Evolutionary conservation across 2,329 filamentous ascomycete genomes (phyloP).

Genomic region (Diaporthe sp.): DNA sequence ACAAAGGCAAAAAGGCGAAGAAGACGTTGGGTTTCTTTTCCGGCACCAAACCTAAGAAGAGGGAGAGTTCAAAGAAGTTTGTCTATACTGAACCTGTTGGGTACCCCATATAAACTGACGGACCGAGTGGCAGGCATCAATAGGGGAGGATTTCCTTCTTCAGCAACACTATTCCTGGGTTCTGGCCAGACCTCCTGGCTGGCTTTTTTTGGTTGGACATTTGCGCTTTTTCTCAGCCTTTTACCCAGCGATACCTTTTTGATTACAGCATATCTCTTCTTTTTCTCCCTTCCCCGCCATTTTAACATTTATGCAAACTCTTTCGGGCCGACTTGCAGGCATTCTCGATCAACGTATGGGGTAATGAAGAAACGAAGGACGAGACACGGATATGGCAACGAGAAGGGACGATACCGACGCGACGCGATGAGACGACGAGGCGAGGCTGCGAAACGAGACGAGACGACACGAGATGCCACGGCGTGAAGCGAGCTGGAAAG

Average conservation of each 20-base stretch:
- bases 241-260: conserved; percentile 26
- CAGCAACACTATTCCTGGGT: conserved; percentile 14
- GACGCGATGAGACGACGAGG: conserved; percentile 10
- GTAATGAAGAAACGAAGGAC: not conserved
- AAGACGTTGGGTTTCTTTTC: conserved; percentile 32
- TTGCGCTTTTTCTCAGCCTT: conserved; percentile 1
- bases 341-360: conserved; percentile 4
- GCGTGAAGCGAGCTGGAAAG: conserved; percentile 19
- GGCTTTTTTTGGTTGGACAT: not conserved
- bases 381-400: conserved; percentile 4
- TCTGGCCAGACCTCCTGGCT: not conserved
- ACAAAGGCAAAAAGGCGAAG: conserved; percentile 45
- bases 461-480: conserved; percentile 8
- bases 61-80: conserved; percentile 50
- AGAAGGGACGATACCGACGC: conserved; percentile 1
- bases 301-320: conserved; percentile 13
- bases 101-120: conserved; percentile 7
- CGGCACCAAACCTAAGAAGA: conserved; percentile 47
- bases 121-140: conserved; percentile 8
- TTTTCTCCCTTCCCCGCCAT: not conserved
- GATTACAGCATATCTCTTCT: conserved; percentile 9
- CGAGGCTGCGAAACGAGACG: not conserved
- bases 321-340: not conserved
- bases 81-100: conserved; percentile 36
- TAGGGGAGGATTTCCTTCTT: conserved; percentile 19